phyloP scores from a whole-genome alignment of 1,139 yeast genomes.

The Kodamaea plutei region DNA sequence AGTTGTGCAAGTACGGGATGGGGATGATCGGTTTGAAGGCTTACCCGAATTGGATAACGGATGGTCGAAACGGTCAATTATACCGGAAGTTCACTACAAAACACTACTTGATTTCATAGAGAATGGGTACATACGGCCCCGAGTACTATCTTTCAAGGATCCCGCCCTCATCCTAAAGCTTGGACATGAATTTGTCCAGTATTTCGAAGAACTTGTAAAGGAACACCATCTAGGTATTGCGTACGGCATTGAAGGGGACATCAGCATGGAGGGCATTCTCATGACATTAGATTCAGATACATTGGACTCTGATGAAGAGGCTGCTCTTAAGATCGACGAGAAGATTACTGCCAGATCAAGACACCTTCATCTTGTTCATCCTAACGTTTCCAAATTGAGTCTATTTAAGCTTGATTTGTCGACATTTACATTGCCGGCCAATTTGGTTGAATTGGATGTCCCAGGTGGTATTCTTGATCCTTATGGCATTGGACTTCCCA shows the following conservation, averaged over 20 bases:
- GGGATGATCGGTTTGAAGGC: background rate
- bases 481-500: background rate
- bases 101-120: background rate
- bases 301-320: background rate
- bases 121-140: background rate
- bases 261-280: background rate
- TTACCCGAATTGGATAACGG: background rate
- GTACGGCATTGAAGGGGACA: background rate
- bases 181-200: background rate
- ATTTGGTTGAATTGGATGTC: background rate
- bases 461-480: background rate
- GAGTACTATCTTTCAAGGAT: background rate
- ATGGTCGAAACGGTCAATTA: background rate
- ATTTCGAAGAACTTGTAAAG: background rate
- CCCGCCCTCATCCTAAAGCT: background rate
- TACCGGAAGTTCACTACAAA: background rate
- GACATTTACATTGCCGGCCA: background rate
- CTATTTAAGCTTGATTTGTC: background rate
- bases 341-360: background rate
- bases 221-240: background rate
- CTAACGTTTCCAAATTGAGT: background rate
- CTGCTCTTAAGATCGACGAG: background rate
- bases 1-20: slow-evolving; percentile 1
- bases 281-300: background rate
- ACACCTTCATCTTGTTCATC: background rate